Conservation (phyloP, 495 filamentous ascomycete species). For the Extremus antarcticus region DNA sequence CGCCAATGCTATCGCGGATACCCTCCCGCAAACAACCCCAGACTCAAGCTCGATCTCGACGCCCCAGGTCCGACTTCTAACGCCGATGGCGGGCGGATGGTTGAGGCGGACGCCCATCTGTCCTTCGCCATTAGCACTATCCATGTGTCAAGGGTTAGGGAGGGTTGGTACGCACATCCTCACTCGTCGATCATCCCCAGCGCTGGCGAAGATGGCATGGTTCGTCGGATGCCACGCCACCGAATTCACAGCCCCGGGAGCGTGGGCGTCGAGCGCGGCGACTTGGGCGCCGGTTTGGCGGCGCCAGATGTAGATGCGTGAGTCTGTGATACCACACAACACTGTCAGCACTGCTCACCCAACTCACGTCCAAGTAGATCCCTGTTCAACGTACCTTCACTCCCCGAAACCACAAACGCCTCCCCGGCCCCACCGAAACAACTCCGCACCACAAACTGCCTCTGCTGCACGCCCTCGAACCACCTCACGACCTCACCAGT, state of each 20-base stretch:
- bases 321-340: conserved; percentile 42
- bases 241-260: conserved; percentile 65
- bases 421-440: conserved; percentile 69
- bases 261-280: conserved; percentile 64
- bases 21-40: background rate
- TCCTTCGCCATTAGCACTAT: no score
- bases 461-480: conserved; percentile 64
- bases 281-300: conserved; percentile 67
- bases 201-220: conserved; percentile 78
- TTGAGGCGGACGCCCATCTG: background rate
- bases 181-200: conserved; percentile 76
- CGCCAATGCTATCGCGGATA: background rate
- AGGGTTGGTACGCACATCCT: conserved; percentile 56
- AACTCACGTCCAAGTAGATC: background rate
- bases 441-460: conserved; percentile 65
- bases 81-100: background rate
- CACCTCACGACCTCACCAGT: conserved; percentile 58
- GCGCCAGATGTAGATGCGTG: conserved; percentile 78
- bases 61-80: background rate
- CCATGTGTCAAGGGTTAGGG: background rate
- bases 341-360: background rate
- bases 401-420: conserved; percentile 81
- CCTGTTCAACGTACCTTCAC: conserved; percentile 55
- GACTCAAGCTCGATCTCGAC: background rate
- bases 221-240: conserved; percentile 81